phyloP scores from a whole-genome alignment of 2,329 filamentous ascomycete species.

The Phoma herbarum region DNA sequence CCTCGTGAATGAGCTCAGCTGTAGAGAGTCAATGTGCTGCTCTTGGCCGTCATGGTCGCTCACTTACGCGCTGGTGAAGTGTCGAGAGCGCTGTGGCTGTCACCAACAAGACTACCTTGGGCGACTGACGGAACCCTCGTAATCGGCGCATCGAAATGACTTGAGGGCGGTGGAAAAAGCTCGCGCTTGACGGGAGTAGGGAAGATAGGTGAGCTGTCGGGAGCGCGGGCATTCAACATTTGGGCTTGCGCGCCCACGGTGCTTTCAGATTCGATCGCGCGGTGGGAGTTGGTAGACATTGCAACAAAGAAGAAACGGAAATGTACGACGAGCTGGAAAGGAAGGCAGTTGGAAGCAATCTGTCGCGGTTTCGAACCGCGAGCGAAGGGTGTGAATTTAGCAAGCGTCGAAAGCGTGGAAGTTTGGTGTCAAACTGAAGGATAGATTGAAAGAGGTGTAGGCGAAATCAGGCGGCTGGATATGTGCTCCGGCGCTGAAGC shows the following conservation, averaged over 20 bases:
- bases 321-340: neutral
- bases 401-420: neutral
- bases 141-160: neutral
- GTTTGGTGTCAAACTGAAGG: neutral
- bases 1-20: neutral
- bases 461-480: neutral
- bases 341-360: neutral
- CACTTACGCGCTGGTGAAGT: neutral
- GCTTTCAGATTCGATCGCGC: neutral
- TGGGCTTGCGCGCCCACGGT: neutral
- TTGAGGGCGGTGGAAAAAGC: neutral
- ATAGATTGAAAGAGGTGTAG: neutral
- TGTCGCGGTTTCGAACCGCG: neutral
- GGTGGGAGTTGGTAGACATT: slow-evolving; percentile 1
- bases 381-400: neutral
- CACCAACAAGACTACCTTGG: neutral
- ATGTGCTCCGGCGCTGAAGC: neutral
- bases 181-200: neutral
- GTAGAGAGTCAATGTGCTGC: neutral
- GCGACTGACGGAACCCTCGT: neutral
- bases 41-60: neutral
- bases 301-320: neutral
- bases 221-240: neutral
- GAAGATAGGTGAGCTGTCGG: neutral
- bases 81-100: neutral